Base-by-base conservation (phyloP, 2,329 filamentous ascomycete genomes). In the Decorospora gaudefroyi region DNA sequence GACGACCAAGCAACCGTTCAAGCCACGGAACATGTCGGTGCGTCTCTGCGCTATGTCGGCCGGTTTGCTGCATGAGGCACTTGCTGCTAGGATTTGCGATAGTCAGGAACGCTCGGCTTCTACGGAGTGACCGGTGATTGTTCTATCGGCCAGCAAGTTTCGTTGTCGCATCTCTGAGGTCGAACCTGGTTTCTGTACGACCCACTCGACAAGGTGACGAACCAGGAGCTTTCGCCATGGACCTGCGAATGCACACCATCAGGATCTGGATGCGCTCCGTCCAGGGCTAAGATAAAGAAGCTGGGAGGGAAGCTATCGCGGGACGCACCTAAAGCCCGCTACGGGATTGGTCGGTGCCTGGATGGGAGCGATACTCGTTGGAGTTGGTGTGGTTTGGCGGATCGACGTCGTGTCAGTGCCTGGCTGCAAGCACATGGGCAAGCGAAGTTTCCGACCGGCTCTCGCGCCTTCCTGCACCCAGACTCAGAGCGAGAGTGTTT, bases 321-420 rank as follows among this genome's bases (percentile, higher is more conserved):
- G 60, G 49, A 62, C 54, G 60, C 53, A 54, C 61, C 52, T 63
- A 63, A 55, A 57, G 57, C 53, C 62, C 59, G 61, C 44, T 38
- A 54, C 38, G 37, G 49, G 49, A 62, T 64, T 62, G 62, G 62
- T 54, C 61, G 54, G 48, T 47, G 55, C 52, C 26, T 23, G 41
- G 26, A 32, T 43, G 46, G 42, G 34, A 44, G 46, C 63, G 37
- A 59, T 51, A 19, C 59, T 49, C 26, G 6, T 52, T 46, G 41
- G 52, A 18, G 43, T 53, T 52, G 50, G 58, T 38, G 31, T 28
- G 28, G 47, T 33, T 55, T 56, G 46, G 44, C 49, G 47, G 56
- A 58, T 60, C 57, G 57, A 60, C 54, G 46, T 49, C 52, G 57
- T 65, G 57, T 61, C 61, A 64, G 61, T 60, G 59, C 59, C 57